Evolutionary conservation across 805 yeast genomes (phyloP).

Genomic region (Barnettozyma botsteinii): DNA sequence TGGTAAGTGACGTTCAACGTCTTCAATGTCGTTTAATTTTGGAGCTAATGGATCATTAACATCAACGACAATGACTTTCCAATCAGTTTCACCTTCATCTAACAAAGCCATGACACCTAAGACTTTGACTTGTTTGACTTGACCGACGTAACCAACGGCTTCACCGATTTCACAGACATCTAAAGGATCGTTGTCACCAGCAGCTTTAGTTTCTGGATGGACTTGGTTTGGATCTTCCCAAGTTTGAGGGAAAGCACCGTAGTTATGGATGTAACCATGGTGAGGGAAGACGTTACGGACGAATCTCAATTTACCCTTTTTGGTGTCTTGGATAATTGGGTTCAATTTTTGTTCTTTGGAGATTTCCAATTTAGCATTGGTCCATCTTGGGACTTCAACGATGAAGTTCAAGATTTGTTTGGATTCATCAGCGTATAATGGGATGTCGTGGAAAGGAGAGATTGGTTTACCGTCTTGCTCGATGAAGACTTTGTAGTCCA

Average conservation of each 20-base stretch:
- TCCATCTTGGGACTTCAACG: slow-evolving; percentile 98
- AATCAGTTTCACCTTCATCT: slow-evolving; percentile 87
- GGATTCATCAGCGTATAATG: slow-evolving; percentile 89
- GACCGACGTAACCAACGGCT: slow-evolving; percentile 58
- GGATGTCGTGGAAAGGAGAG: slow-evolving; percentile 92
- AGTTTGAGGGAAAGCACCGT: slow-evolving; percentile 94
- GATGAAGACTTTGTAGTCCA: slow-evolving; percentile 85
- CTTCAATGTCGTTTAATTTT: slow-evolving; percentile 84
- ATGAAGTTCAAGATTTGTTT: slow-evolving; percentile 84
- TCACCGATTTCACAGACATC: slow-evolving; percentile 83
- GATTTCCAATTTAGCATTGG: slow-evolving; percentile 95
- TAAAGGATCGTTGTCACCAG: slow-evolving; percentile 82
- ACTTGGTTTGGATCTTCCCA: slow-evolving; percentile 43
- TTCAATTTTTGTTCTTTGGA: slow-evolving; percentile 77
- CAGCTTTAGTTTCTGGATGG: slow-evolving; percentile 62
- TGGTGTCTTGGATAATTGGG: slow-evolving; percentile 96
- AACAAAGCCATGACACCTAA: slow-evolving; percentile 91
- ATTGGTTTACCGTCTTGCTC: slow-evolving; percentile 92
- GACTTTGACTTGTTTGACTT: slow-evolving; percentile 82
- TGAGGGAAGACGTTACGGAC: slow-evolving; percentile 98
- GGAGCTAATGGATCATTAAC: slow-evolving; percentile 78
- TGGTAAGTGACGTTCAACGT: slow-evolving; percentile 84
- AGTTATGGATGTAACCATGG: slow-evolving; percentile 97
- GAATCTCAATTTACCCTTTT: slow-evolving; percentile 92
- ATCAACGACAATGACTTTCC: slow-evolving; percentile 90